Conservation (phyloP, 768 basidiomycete species). For the Mrakia hoshinonis region DNA sequence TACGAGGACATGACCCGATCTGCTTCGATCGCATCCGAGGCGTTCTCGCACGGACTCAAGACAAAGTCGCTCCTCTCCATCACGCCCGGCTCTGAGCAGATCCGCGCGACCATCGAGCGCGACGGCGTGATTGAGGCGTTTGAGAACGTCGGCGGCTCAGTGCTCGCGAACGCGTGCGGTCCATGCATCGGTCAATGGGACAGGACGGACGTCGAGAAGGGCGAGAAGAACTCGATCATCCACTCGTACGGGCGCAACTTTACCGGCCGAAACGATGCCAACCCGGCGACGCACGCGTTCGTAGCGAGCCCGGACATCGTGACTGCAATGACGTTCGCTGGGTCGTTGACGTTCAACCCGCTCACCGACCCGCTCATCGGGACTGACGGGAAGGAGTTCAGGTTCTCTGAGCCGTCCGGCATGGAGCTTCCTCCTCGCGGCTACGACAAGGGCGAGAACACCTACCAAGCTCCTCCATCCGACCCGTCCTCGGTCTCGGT, state of each 20-base stretch:
- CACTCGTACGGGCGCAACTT: constrained; percentile 99
- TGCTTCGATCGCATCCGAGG: constrained; percentile 85
- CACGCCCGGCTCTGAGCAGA: constrained; percentile 96
- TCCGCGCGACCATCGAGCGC: constrained; percentile 93
- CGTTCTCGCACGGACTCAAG: constrained; percentile 71
- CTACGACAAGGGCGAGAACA: constrained; percentile 93
- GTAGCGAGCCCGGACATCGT: constrained; percentile 54
- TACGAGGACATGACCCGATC: constrained; percentile 99
- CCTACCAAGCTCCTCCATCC: constrained; percentile 85
- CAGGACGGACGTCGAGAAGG: constrained; percentile 90
- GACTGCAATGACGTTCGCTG: constrained; percentile 93
- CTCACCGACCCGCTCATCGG: constrained; percentile 80
- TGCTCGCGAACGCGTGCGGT: constrained; percentile 96
- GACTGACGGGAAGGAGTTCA: constrained; percentile 90
- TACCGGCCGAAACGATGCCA: constrained; percentile 98
- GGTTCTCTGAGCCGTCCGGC: constrained; percentile 85
- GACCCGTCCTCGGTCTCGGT: constrained; percentile 78
- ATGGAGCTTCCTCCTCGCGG: constrained; percentile 88
- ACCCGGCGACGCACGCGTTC: constrained; percentile 81
- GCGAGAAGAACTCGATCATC: constrained; percentile 94
- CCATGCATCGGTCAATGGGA: constrained; percentile 99
- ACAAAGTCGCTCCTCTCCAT: constrained; percentile 93
- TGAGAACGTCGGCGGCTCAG: constrained; percentile 78
- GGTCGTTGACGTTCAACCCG: constrained; percentile 92
- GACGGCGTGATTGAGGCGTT: constrained; percentile 86